A percentile compares a stretch with the other conserved stretches of the same genome.
Conservation (phyloP, 179 eudicot genomes). For the Spergularia azorica region DNA sequence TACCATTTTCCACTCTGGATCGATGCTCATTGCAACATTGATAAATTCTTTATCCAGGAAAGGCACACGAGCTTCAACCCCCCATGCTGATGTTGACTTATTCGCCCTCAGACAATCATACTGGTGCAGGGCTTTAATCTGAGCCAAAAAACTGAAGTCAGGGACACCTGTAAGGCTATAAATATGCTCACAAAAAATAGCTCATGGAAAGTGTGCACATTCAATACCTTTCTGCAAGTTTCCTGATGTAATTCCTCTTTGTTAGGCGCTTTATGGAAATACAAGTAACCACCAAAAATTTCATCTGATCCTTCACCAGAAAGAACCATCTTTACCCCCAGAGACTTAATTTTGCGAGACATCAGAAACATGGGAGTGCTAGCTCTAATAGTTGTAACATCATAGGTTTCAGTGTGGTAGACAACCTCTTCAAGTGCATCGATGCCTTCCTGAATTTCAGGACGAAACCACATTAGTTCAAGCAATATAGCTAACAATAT, state of each 20-base stretch:
- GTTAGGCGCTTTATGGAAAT: conserved; percentile 98
- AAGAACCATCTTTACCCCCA: conserved; percentile 97
- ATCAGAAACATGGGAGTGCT: conserved; percentile 99
- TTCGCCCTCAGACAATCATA: conserved; percentile 99
- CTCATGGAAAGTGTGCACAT: conserved; percentile 14
- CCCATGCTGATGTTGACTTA: conserved; percentile 98
- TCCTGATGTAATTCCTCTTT: conserved; percentile 91
- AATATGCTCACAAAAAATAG: not conserved
- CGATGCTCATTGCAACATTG: conserved; percentile 86
- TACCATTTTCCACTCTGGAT: conserved; percentile 99
- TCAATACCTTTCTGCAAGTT: conserved; percentile 87
- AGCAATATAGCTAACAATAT: conserved; percentile 6
- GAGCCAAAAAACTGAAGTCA: conserved; percentile 24
- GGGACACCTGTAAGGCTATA: not conserved
- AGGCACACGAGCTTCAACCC: conserved; percentile 97
- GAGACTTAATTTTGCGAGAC: conserved; percentile 94
- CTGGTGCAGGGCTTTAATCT: conserved; percentile 96
- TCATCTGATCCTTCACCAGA: conserved; percentile 99
- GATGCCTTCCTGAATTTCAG: conserved; percentile 76
- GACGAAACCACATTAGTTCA: conserved; percentile 1
- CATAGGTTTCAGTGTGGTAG: conserved; percentile 89
- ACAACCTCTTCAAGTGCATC: conserved; percentile 98
- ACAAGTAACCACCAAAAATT: conserved; percentile 93
- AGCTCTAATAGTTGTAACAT: conserved; percentile 94
- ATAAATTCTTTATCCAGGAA: conserved; percentile 94